Base-by-base conservation (phyloP, 176 grass and related monocot genomes). In the Tillandsia leiboldiana region DNA sequence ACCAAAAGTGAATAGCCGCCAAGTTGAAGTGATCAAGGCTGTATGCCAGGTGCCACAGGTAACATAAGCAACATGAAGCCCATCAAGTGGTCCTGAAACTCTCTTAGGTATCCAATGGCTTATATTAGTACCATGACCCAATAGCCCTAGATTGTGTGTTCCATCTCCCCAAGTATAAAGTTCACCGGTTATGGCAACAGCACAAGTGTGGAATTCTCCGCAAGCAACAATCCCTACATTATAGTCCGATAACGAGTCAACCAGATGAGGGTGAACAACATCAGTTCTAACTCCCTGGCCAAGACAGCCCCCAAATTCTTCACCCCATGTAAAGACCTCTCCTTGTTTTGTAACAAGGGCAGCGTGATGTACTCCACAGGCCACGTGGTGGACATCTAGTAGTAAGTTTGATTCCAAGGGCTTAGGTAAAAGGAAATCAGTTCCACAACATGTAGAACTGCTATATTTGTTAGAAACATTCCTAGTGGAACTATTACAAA, bases 51-150 rank as follows among this genome's bases (percentile, higher is more conserved):
- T 89, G 61, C 93, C 93, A 87, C 93, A 97, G 48, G 89, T 88
- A 72, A 92, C 89, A 71, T 80, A 81, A 75, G 83, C 70, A 74
- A 97, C 84, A 47, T 83, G 82, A 63, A 87, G 79, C 33, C 92
- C 79, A 0, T 99, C 94, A 10, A 99, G 61, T 48, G 84, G 83
- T 73, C 89, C 87, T 57, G 82, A 90, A 71, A 99, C 88, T 66
- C 89, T 91, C 79, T 99, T 99, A 56, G 94, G 94, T 87, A 99
- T 91, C 94, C 89, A 99, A 51, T 93, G 94, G 80, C 94, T 90
- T 50, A 85, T 73, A 76, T 93, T 73, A 8, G 66, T 84, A 67
- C 93, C 89, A 79, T 92, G 90, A 42, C 93, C 93, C 57, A 97
- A 72, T 92, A 91, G 81, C n/a, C 93, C 93, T 69, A 84, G 78